Percentiles rank a stretch among this genome's conserved stretches.
These are phyloP conservation scores for Solanum habrochaites DNA, from an alignment of 257 asterid species.

Conservation along the genomic window DNA sequence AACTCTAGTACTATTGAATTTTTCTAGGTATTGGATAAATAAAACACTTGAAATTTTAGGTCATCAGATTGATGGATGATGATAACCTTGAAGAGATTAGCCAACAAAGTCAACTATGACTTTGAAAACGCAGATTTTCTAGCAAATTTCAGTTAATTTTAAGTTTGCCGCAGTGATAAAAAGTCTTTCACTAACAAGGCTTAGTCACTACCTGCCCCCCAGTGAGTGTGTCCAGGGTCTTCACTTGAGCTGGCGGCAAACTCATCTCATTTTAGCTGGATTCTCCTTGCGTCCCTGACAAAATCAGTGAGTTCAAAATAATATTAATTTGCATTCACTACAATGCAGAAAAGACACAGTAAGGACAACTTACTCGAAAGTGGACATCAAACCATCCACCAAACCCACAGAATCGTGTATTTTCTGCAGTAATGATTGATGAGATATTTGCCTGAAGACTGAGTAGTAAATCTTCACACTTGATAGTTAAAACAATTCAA, in stretches of 20 bases:
- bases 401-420: slow-evolving; percentile 65
- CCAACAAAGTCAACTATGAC: neutral
- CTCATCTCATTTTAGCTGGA: slow-evolving; percentile 75
- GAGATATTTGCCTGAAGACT: slow-evolving; percentile 43
- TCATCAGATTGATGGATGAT: neutral
- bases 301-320: neutral
- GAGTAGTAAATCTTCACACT: slow-evolving; percentile 51
- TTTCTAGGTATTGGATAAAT: neutral
- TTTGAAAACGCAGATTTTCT: neutral
- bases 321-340: neutral
- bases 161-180: neutral
- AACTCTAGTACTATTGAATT: neutral
- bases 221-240: slow-evolving; percentile 63
- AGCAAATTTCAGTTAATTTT: neutral
- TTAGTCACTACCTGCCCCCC: slow-evolving; percentile 76
- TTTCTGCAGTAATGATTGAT: slow-evolving; percentile 56
- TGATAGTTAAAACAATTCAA: slow-evolving; percentile 69
- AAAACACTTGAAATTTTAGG: neutral
- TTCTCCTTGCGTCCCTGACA: slow-evolving; percentile 51
- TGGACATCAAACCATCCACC: slow-evolving; percentile 99
- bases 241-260: slow-evolving; percentile 76
- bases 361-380: slow-evolving; percentile 59
- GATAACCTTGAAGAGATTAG: neutral
- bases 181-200: neutral
- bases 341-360: neutral